Percentiles rank a stretch among this genome's conserved stretches.
phyloP scores from a whole-genome alignment of 805 yeast species.

The Candida railenensis region DNA sequence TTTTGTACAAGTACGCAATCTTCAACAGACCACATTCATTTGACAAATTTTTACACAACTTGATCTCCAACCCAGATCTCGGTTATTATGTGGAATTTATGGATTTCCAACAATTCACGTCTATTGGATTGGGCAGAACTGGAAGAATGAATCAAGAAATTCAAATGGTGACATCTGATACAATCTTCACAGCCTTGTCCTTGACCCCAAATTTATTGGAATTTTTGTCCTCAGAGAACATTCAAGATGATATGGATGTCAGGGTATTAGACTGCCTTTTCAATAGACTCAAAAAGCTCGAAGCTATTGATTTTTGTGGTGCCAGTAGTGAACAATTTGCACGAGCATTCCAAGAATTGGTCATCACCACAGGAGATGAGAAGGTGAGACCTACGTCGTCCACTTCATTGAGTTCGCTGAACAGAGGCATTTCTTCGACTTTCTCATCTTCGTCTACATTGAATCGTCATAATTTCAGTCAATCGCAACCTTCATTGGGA shows the following conservation, averaged over 20 bases:
- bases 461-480: background rate
- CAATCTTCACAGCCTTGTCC: slow-evolving; percentile 61
- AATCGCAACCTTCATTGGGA: slow-evolving; percentile 6
- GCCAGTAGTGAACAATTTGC: slow-evolving; percentile 68
- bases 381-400: background rate
- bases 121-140: slow-evolving; percentile 86
- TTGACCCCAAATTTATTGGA: slow-evolving; percentile 70
- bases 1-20: slow-evolving; percentile 63
- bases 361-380: slow-evolving; percentile 12
- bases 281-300: slow-evolving; percentile 52
- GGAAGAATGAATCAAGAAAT: slow-evolving; percentile 88
- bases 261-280: slow-evolving; percentile 56
- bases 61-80: slow-evolving; percentile 42
- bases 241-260: slow-evolving; percentile 75
- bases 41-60: slow-evolving; percentile 62
- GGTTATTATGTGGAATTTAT: slow-evolving; percentile 69
- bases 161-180: slow-evolving; percentile 80
- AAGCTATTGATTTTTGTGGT: slow-evolving; percentile 86
- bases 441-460: slow-evolving; percentile 4
- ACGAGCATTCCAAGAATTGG: slow-evolving; percentile 50
- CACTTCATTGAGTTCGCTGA: background rate
- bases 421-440: slow-evolving; percentile 7
- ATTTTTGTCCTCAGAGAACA: slow-evolving; percentile 80
- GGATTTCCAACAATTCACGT: slow-evolving; percentile 86
- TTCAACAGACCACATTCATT: slow-evolving; percentile 82